Percentiles rank a stretch among this genome's conserved stretches.
Conservation (phyloP, 1,284 basidiomycete genomes). For the Retiboletus flavoniger region DNA sequence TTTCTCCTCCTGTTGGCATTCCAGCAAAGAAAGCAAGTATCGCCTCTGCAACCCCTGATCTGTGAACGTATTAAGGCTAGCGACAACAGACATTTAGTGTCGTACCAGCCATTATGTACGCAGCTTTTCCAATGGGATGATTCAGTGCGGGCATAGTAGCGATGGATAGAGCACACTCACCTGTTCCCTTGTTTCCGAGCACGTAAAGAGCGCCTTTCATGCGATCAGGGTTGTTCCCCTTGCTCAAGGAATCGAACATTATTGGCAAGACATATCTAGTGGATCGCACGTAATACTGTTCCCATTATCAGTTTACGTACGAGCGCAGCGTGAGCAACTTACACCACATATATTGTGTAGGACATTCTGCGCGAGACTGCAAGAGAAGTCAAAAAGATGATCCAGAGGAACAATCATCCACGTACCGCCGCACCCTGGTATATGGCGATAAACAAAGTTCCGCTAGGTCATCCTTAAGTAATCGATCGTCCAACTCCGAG, state of each 20-base stretch:
- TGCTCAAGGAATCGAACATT: slow-evolving; percentile 70
- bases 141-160: slow-evolving; percentile 6
- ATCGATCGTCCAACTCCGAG: slow-evolving; percentile 75
- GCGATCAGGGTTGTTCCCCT: slow-evolving; percentile 84
- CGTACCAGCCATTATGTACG: slow-evolving; percentile 64
- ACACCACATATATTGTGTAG: slow-evolving; percentile 69
- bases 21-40: slow-evolving; percentile 72
- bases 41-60: slow-evolving; percentile 69
- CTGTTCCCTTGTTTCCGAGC: slow-evolving; percentile 75
- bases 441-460: slow-evolving; percentile 88
- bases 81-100: slow-evolving; percentile 1
- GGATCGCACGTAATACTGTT: slow-evolving; percentile 79
- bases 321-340: slow-evolving; percentile 28
- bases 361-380: slow-evolving; percentile 72
- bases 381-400: slow-evolving; percentile 4
- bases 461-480: slow-evolving; percentile 72
- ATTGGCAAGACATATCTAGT: slow-evolving; percentile 64
- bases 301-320: slow-evolving; percentile 5
- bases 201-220: slow-evolving; percentile 96
- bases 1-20: slow-evolving; percentile 92
- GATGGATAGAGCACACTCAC: slow-evolving; percentile 35
- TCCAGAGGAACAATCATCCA: slow-evolving; percentile 2
- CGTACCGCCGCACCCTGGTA: slow-evolving; percentile 71
- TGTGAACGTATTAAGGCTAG: slow-evolving; percentile 27
- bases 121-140: slow-evolving; percentile 39